Percentiles rank a stretch among this genome's conserved stretches.
These are phyloP conservation scores for Claviceps purpurea DNA, from an alignment of 2,329 filamentous ascomycete genomes.

Conservation along the genomic window DNA sequence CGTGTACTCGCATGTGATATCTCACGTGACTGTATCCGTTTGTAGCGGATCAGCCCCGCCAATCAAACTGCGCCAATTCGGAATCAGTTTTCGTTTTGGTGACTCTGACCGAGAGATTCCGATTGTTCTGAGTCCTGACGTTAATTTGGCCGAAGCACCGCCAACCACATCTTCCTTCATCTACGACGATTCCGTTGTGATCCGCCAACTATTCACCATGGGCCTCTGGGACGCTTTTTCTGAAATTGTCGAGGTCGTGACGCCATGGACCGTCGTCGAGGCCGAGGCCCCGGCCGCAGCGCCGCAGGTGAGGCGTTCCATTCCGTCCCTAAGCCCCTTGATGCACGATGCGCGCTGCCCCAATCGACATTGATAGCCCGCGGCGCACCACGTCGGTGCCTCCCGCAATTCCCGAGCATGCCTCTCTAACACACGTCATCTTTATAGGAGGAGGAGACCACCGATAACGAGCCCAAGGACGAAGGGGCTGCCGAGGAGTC, in stretches of 20 bases:
- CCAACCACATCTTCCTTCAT: constrained; percentile 13
- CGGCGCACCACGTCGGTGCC: background rate
- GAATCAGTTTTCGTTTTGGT: constrained; percentile 29
- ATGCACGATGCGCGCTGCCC: background rate
- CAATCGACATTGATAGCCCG: background rate
- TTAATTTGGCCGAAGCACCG: constrained; percentile 18
- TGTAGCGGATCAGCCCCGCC: constrained; percentile 12
- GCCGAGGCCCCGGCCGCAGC: constrained; percentile 56
- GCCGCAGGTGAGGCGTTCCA: constrained; percentile 34
- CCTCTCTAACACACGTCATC: background rate
- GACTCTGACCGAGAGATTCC: constrained; percentile 29
- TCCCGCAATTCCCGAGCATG: background rate
- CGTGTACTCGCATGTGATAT: constrained; percentile 11
- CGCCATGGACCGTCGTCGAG: constrained; percentile 51
- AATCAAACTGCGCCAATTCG: constrained; percentile 38
- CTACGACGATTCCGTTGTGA: constrained; percentile 27
- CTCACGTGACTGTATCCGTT: constrained; percentile 3
- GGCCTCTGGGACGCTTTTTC: constrained; percentile 53
- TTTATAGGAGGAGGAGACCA: constrained; percentile 23
- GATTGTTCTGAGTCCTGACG: constrained; percentile 22
- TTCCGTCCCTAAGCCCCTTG: background rate
- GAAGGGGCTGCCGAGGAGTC: constrained; percentile 12
- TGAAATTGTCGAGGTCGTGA: constrained; percentile 50
- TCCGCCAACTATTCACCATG: constrained; percentile 36
- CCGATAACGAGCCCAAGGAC: constrained; percentile 42